A percentile compares a stretch with the other conserved stretches of the same genome.
Conservation (phyloP, 768 basidiomycete genomes). For the Naganishia antarctica region DNA sequence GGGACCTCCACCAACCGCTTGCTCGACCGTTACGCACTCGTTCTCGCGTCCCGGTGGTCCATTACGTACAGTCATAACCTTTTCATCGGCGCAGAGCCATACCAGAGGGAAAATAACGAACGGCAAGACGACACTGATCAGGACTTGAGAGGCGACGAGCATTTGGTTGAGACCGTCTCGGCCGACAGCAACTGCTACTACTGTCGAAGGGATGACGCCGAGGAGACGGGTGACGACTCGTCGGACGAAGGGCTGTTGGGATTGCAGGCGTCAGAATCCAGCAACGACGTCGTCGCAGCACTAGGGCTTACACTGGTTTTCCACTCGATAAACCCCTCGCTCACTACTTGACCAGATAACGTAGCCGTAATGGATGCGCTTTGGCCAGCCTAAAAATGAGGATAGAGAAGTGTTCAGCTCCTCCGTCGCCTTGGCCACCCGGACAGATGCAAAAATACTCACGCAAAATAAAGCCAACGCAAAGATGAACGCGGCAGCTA, state of each 20-base stretch:
- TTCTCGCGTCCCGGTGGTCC: background rate
- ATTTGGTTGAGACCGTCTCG: constrained; percentile 65
- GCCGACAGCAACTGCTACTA: constrained; percentile 71
- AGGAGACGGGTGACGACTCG: constrained; percentile 77
- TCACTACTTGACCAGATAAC: constrained; percentile 81
- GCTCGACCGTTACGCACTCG: no score
- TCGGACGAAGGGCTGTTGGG: constrained; percentile 54
- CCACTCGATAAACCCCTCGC: constrained; percentile 86
- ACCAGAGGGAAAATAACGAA: constrained; percentile 79
- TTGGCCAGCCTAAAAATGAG: constrained; percentile 60
- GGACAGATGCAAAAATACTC: constrained; percentile 23
- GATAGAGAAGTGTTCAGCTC: background rate
- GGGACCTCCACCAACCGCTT: no score
- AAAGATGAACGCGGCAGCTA: constrained; percentile 79
- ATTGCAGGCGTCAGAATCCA: no score
- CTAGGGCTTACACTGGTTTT: constrained; percentile 57
- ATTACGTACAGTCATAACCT: constrained; percentile 60
- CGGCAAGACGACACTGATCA: constrained; percentile 74
- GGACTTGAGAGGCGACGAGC: constrained; percentile 78
- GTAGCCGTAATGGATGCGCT: constrained; percentile 86
- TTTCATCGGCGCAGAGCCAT: constrained; percentile 63
- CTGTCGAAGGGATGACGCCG: constrained; percentile 74
- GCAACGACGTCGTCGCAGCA: no score
- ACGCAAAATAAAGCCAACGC: constrained; percentile 73
- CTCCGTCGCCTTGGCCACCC: no score